These are phyloP conservation scores for Hyparrhenia diplandra DNA, from an alignment of 176 grass and related monocot species.

Conservation along the genomic window DNA sequence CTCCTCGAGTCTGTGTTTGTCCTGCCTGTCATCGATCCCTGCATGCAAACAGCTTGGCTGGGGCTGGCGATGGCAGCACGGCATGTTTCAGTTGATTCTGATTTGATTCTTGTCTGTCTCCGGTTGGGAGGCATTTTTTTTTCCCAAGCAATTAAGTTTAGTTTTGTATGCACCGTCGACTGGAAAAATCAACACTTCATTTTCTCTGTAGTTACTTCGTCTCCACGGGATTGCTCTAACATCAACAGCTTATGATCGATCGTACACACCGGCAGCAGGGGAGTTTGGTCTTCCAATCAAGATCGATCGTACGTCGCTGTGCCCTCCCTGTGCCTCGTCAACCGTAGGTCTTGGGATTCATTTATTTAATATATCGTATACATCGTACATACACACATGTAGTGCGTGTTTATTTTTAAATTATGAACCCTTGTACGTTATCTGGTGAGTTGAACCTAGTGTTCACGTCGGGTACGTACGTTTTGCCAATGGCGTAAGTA, in stretches of 20 bases:
- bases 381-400: no score
- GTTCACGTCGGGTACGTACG: neutral
- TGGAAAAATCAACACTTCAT: neutral
- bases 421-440: no score
- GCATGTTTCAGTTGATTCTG: neutral
- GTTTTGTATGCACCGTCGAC: conserved; percentile 6
- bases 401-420: neutral
- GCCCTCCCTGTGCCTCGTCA: neutral
- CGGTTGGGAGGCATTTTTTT: conserved; percentile 8
- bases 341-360: neutral
- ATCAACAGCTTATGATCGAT: no score
- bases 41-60: neutral
- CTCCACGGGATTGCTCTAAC: no score
- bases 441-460: neutral
- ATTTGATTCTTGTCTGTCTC: neutral
- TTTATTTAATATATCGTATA: neutral
- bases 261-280: no score
- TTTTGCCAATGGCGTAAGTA: neutral
- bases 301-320: neutral
- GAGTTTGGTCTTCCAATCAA: no score
- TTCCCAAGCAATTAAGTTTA: neutral
- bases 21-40: no score
- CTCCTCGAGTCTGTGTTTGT: neutral
- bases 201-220: neutral
- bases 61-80: neutral